Base-by-base conservation (phyloP, 2,329 filamentous ascomycete species). In the Hymenoscyphus linearis region DNA sequence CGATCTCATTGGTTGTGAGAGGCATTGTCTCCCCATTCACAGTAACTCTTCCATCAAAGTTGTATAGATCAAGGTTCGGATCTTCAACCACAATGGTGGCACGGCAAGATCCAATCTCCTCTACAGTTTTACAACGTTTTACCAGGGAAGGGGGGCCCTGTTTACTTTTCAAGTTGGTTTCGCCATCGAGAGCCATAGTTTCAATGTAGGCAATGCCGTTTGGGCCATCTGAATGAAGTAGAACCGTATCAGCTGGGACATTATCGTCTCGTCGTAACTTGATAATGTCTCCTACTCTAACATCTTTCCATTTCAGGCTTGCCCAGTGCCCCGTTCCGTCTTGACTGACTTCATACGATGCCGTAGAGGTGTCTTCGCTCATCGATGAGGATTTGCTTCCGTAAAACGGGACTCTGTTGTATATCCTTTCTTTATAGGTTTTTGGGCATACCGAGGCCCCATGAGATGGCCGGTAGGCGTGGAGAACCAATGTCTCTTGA, bases 161-260 rank as follows among this genome's bases (percentile, higher is more conserved):
- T 74, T 90, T 92, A 73, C 82, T 88, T 75, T 93, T 93, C 26
- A 93, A 79, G 65, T 90, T 93, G 1, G 89, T 93, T 75, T 93
- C 90, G 54, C 90, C 90, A 66, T 93, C 90, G 9, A 93, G 76
- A 2, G 89, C 90, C 89, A 93, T 92, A 0, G 90, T 93, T 68
- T 93, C 90, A 58, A 93, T 84, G 67, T 90, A 96, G 0, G 93
- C 93, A 57, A 95, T 77, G 7, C 85, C 87, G 64, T 93, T 91
- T 61, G 89, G 85, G 13, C 89, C 91, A 59, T 85, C 83, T 1
- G 90, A 89, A 70, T 93, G 84, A 22, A 97, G 77, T 36, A 98
- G 78, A 2, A 91, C 81, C 57, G 96, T 76, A 71, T 98, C 93
- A 35, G 93, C 92, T 0, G 93, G 93, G 1, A 93, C 81, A 12